Conservation (phyloP, 352 stramenopile species). For the Phytophthora foliorum region DNA sequence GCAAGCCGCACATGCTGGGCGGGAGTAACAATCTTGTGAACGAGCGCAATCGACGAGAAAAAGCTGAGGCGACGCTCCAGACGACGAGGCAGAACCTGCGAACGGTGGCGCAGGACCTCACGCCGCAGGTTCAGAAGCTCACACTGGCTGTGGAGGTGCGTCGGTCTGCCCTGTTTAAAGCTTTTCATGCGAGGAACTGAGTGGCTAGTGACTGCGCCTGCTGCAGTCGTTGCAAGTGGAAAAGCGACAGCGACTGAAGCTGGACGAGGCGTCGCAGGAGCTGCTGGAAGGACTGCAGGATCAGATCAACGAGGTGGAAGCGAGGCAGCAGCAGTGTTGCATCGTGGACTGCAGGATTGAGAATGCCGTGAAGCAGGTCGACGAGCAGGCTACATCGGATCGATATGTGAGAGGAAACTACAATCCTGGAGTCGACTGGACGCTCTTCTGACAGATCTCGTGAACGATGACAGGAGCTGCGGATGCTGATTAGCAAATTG, state of each 20-base stretch:
- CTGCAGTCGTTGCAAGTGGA: constrained; percentile 64
- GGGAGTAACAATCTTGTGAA: constrained; percentile 74
- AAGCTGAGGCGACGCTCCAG: constrained; percentile 55
- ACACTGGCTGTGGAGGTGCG: constrained; percentile 57
- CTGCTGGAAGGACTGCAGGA: constrained; percentile 63
- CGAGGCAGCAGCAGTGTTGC: constrained; percentile 35
- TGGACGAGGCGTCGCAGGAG: constrained; percentile 70
- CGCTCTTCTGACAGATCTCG: constrained; percentile 8
- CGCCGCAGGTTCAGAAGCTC: constrained; percentile 61
- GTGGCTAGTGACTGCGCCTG: background rate
- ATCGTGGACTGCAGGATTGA: constrained; percentile 47
- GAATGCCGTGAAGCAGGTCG: constrained; percentile 35
- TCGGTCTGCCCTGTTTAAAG: background rate
- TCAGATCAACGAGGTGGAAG: constrained; percentile 58
- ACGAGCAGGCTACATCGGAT: constrained; percentile 43
- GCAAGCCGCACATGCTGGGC: constrained; percentile 61
- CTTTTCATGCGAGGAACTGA: background rate
- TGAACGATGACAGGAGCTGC: constrained; percentile 47
- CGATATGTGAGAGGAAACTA: constrained; percentile 43
- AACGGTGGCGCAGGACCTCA: constrained; percentile 48
- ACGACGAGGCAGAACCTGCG: constrained; percentile 48
- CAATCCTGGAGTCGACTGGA: constrained; percentile 5
- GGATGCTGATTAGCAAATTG: constrained; percentile 47
- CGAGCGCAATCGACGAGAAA: constrained; percentile 67
- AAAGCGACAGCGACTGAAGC: constrained; percentile 60